Evolutionary conservation across 2,329 filamentous ascomycete genomes (phyloP), one percentile per base, ranked within the genome.

Genomic region (Sarocladiaceae sp.): DNA sequence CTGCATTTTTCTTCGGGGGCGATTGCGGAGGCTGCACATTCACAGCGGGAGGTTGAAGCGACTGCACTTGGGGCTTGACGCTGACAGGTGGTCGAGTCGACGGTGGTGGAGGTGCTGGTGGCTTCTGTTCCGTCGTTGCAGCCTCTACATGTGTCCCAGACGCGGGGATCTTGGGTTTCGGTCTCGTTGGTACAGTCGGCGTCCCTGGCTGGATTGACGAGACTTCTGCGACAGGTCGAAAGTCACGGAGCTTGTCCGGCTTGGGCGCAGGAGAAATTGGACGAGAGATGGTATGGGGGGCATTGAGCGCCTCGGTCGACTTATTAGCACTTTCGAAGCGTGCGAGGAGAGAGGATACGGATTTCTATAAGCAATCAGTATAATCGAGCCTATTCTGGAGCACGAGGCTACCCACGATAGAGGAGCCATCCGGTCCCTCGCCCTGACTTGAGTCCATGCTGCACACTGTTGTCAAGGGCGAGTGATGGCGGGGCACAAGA

Each of bases 321-420:
- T 53, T 56, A 49, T 56, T 58, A 53, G 91, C 80, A 58, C 83
- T 88, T 69, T 93, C 87, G 61, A 91, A 93, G 55, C 85, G 82
- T 50, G 85, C 87, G 49, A 83, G 77, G 48, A 93, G 71, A 43
- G 86, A 90, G 43, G 87, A 93, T 42, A 93, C 86, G 20, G 88
- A 85, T 68, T 82, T 87, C 84, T 88, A 50, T 24, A n/a, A 20
- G 4, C 23, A 20, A 33, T 33, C 20, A 43, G 35, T 6, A 29
- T 24, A 31, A 9, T 21, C 4, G 24, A 42, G 16, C 23, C 16
- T 37, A 50, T 62, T 49, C 65, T 61, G 48, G 51, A 45, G 18
- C 15, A 21, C 6, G 33, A 32, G 18, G 31, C 4, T 18, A 63
- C 80, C 63, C 64, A 86, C 83, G 55, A 90, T 81, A 51, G 86